phyloP scores from a whole-genome alignment of 164 flowering plant genomes.

The Macadamia tetraphylla region DNA sequence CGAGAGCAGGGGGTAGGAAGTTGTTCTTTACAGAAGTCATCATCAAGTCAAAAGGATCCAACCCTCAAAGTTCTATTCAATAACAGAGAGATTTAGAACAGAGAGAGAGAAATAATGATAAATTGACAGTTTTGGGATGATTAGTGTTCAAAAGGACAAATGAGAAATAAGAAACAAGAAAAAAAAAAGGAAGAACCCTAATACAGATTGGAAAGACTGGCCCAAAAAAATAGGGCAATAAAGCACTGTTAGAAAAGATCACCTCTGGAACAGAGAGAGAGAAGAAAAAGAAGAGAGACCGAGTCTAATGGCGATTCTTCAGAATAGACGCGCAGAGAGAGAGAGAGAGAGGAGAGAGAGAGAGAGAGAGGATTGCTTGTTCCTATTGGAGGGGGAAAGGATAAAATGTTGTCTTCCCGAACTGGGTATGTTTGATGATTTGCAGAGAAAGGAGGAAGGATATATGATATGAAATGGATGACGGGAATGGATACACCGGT shows the following conservation, averaged over 20 bases:
- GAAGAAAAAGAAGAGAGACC: background rate
- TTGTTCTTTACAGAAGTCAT: conserved; percentile 58
- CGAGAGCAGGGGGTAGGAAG: conserved; percentile 66
- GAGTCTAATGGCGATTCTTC: background rate
- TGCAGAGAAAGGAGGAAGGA: too few relatives aligned
- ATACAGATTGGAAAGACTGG: background rate
- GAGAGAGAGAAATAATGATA: background rate
- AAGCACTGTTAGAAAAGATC: background rate
- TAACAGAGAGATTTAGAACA: background rate
- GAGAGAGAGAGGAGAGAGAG: background rate
- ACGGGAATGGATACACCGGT: too few relatives aligned
- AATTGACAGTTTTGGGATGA: background rate
- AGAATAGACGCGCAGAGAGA: background rate
- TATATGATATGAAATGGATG: too few relatives aligned
- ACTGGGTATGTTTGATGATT: background rate
- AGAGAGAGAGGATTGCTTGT: background rate
- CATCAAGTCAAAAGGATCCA: background rate
- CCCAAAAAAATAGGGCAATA: background rate
- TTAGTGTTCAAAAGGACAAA: background rate
- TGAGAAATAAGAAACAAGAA: background rate
- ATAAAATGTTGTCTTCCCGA: background rate
- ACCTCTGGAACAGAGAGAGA: background rate
- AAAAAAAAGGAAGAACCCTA: background rate
- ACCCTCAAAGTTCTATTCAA: background rate
- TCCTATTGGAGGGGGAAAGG: background rate